phyloP scores from a whole-genome alignment of 768 basidiomycete species.

The Auriscalpium orientale region DNA sequence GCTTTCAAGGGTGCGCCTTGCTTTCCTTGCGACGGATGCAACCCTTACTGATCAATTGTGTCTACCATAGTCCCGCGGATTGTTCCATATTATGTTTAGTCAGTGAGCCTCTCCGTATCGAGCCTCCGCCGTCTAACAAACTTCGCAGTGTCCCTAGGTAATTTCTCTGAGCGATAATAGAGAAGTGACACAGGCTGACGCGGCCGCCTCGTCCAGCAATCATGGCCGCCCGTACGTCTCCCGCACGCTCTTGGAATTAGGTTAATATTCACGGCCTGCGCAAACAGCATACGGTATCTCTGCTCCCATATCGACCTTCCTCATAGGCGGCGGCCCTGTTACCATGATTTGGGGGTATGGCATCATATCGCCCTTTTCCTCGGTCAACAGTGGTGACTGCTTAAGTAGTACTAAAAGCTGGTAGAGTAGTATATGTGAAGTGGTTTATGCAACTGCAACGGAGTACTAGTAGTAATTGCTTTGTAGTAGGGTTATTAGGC shows the following conservation, averaged over 20 bases:
- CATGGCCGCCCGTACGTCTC: constrained; percentile 50
- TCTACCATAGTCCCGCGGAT: not conserved
- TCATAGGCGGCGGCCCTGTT: constrained; percentile 47
- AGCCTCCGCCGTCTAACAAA: not conserved
- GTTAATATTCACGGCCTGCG: constrained; percentile 2
- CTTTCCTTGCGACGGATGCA: not conserved
- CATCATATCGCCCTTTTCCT: too few relatives aligned
- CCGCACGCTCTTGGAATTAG: not conserved
- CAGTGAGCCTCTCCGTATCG: not conserved
- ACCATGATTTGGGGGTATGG: constrained; percentile 53
- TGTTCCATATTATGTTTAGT: constrained; percentile 3
- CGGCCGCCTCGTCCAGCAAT: constrained; percentile 32
- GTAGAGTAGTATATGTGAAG: too few relatives aligned
- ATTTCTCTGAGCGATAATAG: too few relatives aligned
- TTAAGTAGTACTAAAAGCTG: too few relatives aligned
- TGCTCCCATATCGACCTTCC: constrained; percentile 48
- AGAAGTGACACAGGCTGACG: too few relatives aligned
- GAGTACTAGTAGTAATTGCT: too few relatives aligned
- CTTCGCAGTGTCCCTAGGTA: not conserved
- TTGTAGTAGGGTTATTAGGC: too few relatives aligned
- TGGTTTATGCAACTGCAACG: too few relatives aligned
- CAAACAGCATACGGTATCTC: constrained; percentile 45
- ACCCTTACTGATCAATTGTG: not conserved
- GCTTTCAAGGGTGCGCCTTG: constrained; percentile 36
- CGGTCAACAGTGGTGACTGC: too few relatives aligned